Conservation (phyloP, 2,329 filamentous ascomycete genomes). For the Aspergillus sp. region DNA sequence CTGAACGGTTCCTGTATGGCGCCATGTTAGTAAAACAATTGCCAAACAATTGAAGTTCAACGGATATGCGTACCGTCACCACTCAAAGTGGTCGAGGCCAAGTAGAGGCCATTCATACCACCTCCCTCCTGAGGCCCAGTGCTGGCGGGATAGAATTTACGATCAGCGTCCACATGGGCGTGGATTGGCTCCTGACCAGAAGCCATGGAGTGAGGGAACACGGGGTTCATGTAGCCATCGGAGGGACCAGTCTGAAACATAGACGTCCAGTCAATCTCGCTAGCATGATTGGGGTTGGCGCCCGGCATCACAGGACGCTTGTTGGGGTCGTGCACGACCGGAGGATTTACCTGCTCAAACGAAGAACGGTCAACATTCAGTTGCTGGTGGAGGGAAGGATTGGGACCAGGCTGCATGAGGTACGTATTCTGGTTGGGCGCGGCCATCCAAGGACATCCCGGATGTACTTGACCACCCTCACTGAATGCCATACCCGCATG, state of each 20-base stretch:
- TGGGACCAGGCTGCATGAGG: slow-evolving; percentile 34
- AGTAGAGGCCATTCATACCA: slow-evolving; percentile 41
- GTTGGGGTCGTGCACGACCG: slow-evolving; percentile 28
- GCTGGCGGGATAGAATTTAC: slow-evolving; percentile 44
- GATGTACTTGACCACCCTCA: slow-evolving; percentile 34
- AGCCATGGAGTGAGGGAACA: slow-evolving; percentile 58
- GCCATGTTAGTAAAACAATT: slow-evolving; percentile 23
- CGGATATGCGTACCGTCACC: slow-evolving; percentile 35
- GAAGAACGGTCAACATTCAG: slow-evolving; percentile 37
- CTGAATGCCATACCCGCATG: slow-evolving; percentile 36
- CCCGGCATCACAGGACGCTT: slow-evolving; percentile 50
- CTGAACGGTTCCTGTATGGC: slow-evolving; percentile 45
- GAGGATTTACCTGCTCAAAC: slow-evolving; percentile 37
- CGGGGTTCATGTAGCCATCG: slow-evolving; percentile 55
- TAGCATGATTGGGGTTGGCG: slow-evolving; percentile 51
- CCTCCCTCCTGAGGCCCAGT: slow-evolving; percentile 32
- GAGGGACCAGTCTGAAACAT: slow-evolving; percentile 69
- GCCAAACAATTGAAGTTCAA: slow-evolving; percentile 19
- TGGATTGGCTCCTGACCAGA: slow-evolving; percentile 63
- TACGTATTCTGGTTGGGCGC: slow-evolving; percentile 39
- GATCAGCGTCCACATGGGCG: slow-evolving; percentile 53
- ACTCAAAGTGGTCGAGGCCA: slow-evolving; percentile 40
- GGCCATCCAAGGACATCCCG: slow-evolving; percentile 36
- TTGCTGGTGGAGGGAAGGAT: slow-evolving; percentile 31
- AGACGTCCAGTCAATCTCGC: slow-evolving; percentile 62